Evolutionary conservation across 1,139 yeast genomes (phyloP).

Genomic region (Zygosaccharomyces sapae): DNA sequence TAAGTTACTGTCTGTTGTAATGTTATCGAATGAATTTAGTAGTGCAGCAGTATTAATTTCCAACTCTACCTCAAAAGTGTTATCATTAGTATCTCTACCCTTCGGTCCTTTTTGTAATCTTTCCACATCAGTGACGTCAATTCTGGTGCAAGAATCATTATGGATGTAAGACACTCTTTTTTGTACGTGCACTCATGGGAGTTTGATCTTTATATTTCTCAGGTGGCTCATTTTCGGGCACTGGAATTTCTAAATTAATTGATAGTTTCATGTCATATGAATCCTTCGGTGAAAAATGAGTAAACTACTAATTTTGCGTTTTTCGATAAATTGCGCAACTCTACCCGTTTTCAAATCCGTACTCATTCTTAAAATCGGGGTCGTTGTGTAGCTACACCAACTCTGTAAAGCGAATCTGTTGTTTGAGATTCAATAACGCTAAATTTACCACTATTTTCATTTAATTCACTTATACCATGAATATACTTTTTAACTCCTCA

Average conservation of each 20-base stretch:
- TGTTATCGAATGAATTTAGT: constrained; percentile 55
- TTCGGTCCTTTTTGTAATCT: constrained; percentile 47
- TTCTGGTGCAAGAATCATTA: constrained; percentile 60
- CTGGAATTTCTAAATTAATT: constrained; percentile 70
- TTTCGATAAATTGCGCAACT: constrained; percentile 62
- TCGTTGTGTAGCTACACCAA: constrained; percentile 40
- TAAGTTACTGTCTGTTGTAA: constrained; percentile 51
- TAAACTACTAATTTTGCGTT: constrained; percentile 66
- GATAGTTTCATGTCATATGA: constrained; percentile 74
- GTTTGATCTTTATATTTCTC: constrained; percentile 47
- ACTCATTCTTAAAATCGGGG: constrained; percentile 63
- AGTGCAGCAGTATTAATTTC: constrained; percentile 69
- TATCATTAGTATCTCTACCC: constrained; percentile 34
- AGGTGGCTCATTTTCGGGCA: constrained; percentile 49
- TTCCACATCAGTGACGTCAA: constrained; percentile 64
- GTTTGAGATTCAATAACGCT: constrained; percentile 40
- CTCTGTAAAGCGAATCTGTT: constrained; percentile 41
- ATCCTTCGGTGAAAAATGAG: constrained; percentile 70
- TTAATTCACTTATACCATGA: constrained; percentile 48
- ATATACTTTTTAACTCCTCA: constrained; percentile 56
- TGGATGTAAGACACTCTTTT: constrained; percentile 65
- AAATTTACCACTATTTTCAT: constrained; percentile 44
- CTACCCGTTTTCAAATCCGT: constrained; percentile 66
- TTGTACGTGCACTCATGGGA: constrained; percentile 54
- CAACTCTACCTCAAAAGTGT: constrained; percentile 57